Base-by-base conservation (phyloP, 2,329 filamentous ascomycete species). In the Periconia sp. region DNA sequence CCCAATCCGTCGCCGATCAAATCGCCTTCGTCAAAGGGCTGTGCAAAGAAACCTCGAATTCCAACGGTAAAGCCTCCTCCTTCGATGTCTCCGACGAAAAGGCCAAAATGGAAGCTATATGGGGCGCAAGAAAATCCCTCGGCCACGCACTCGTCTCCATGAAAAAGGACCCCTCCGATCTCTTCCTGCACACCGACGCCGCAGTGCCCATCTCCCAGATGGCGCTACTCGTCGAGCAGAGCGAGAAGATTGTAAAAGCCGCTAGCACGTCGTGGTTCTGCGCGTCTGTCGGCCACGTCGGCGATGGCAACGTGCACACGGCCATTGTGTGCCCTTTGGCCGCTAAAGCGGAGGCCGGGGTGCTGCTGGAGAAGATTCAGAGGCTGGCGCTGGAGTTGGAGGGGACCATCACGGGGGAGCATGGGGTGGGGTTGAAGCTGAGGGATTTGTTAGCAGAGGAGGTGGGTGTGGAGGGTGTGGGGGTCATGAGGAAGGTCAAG, bases 361-460 rank as follows among this genome's bases (percentile, higher is more conserved):
- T 52, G 11, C 49, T 70, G 16, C 37, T 71, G n/a, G 23, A 17
- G 12, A 86, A 88, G 56, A 87, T 89, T 51, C 84, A 88, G 53
- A 88, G 89, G 77, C 75, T 87, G 42, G 89, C 89, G 0, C 81
- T 94, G 31, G 86, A 88, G 69, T 79, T 91, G 74, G 89, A 94
- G 66, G 89, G 89, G 1, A 94, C 89, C 0, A 86, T 91, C 1
- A 92, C 89, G 17, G 89, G 89, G 23, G 89, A 94, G 71, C 89
- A 94, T 70, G 89, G 89, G 8, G 85, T 94, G 32, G 89, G 89
- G 5, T 70, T 92, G 36, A 86, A 92, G 52, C 89, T 92, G 81
- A 78, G 88, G 55, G 89, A 92, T 65, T 89, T 91, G 63, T 76
- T 94, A 36, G 78, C 81, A 6, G 86, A 92, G 56, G 89, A 94